Conservation (phyloP, 228 moss, liverwort and hornwort species). For the Sphagnum fallax region DNA sequence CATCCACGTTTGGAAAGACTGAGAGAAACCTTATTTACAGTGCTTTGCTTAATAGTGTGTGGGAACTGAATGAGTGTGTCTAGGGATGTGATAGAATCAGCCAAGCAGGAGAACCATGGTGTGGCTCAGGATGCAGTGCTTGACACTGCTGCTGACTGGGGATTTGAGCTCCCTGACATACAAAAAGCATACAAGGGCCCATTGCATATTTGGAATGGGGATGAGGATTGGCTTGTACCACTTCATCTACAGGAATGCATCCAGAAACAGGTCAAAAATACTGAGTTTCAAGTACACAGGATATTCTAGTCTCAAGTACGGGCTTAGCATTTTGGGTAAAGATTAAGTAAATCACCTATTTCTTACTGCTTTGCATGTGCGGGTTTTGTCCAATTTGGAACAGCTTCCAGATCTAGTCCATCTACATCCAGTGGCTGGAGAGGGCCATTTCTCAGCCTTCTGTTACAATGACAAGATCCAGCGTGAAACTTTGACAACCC, state of each 20-base stretch:
- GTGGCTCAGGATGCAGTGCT: constrained; percentile 46
- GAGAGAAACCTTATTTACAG: too few species aligned
- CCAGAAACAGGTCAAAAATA: constrained; percentile 17
- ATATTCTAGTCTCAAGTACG: too few species aligned
- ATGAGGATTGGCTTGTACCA: constrained; percentile 28
- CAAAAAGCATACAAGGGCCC: constrained; percentile 18
- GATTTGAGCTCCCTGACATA: constrained; percentile 21
- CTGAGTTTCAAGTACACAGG: too few species aligned
- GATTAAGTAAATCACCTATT: too few species aligned
- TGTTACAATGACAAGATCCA: constrained; percentile 42
- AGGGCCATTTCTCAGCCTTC: constrained; percentile 56
- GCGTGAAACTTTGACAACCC: constrained; percentile 22
- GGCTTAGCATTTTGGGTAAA: too few species aligned
- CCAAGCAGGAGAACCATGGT: constrained; percentile 42
- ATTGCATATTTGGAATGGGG: constrained; percentile 37
- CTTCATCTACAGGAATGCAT: constrained; percentile 25
- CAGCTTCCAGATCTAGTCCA: constrained; percentile 37
- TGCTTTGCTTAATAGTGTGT: too few species aligned
- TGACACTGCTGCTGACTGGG: constrained; percentile 18
- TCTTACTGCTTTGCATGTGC: too few species aligned
- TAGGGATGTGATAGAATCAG: constrained; percentile 46
- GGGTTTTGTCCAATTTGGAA: background rate
- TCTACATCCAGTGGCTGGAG: constrained; percentile 33
- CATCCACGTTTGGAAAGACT: too few species aligned
- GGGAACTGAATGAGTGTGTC: too few species aligned